Evolutionary conservation across 2,329 filamentous ascomycete species (phyloP).

Genomic region (Phyllosticta citribraziliensis): DNA sequence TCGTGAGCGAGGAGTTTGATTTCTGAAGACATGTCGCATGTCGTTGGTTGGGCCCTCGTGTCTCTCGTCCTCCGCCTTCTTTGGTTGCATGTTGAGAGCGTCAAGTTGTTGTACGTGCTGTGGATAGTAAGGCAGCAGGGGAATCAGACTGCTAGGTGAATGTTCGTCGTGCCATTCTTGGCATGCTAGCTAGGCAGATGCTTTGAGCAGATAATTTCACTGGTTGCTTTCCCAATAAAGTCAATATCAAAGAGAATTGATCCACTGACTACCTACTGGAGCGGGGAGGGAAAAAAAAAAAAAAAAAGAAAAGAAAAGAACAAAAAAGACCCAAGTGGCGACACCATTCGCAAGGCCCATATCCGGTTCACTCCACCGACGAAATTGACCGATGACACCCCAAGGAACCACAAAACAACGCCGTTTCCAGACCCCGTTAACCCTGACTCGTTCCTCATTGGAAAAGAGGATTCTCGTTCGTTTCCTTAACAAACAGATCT

Average conservation of each 20-base stretch:
- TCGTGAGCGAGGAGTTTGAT: conserved; percentile 44
- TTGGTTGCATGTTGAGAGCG: too few relatives aligned
- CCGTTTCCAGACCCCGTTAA: neutral
- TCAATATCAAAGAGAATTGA: neutral
- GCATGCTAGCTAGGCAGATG: too few relatives aligned
- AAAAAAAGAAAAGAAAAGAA: neutral
- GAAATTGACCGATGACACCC: neutral
- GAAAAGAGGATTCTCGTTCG: neutral
- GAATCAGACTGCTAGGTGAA: too few relatives aligned
- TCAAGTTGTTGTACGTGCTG: too few relatives aligned
- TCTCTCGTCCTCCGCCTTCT: too few relatives aligned
- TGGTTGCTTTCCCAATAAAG: too few relatives aligned
- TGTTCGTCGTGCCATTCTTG: too few relatives aligned
- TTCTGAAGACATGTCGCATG: conserved; percentile 17
- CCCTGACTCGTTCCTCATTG: neutral
- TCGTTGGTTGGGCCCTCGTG: too few relatives aligned
- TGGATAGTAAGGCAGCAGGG: too few relatives aligned
- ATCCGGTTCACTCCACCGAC: neutral
- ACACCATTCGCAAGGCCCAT: neutral
- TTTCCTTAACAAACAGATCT: neutral
- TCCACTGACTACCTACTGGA: neutral
- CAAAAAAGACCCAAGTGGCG: neutral
- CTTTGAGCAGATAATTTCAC: too few relatives aligned
- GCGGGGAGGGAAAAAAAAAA: too few relatives aligned
- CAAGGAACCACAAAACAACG: neutral